Evolutionary conservation across 1,139 yeast species (phyloP).

Genomic region (Entelexis paramagnoliae): DNA sequence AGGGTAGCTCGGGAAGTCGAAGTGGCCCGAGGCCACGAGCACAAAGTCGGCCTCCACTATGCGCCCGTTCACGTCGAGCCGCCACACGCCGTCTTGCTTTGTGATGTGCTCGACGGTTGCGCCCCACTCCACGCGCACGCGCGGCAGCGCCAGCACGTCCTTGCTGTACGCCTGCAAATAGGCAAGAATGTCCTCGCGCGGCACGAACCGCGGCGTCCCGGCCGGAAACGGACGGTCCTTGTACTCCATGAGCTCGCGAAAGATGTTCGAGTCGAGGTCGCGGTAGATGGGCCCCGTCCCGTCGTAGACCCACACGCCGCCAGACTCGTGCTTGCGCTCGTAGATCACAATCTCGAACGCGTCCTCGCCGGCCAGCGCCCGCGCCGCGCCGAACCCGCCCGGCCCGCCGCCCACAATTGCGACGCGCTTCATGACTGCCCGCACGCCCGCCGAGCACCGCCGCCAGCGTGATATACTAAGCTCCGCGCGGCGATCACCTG

Average conservation of each 20-base stretch:
- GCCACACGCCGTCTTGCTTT: constrained; percentile 24
- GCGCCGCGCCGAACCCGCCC: constrained; percentile 49
- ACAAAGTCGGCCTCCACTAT: constrained; percentile 40
- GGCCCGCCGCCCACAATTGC: constrained; percentile 56
- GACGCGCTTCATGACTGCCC: constrained; percentile 8
- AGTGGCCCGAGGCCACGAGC: constrained; percentile 49
- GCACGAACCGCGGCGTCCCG: constrained; percentile 42
- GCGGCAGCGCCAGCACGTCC: constrained; percentile 28
- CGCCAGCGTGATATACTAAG: background rate
- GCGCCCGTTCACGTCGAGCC: background rate
- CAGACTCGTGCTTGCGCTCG: constrained; percentile 17
- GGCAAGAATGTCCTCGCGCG: constrained; percentile 39
- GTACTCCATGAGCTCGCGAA: constrained; percentile 48
- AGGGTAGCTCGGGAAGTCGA: constrained; percentile 48
- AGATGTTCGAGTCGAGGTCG: constrained; percentile 53
- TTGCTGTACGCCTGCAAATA: constrained; percentile 42
- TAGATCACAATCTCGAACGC: constrained; percentile 42
- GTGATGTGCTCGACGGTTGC: constrained; percentile 33
- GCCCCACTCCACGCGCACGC: constrained; percentile 32
- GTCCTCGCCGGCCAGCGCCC: constrained; percentile 34
- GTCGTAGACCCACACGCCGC: constrained; percentile 24
- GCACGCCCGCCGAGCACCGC: too few species aligned
- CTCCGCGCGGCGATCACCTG: background rate
- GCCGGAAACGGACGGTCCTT: constrained; percentile 38
- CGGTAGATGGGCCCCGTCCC: constrained; percentile 38